Percentiles rank a stretch among this genome's conserved stretches.
Evolutionary conservation across 352 stramenopile species (phyloP).

Genomic region (Phytophthora boehmeriae): DNA sequence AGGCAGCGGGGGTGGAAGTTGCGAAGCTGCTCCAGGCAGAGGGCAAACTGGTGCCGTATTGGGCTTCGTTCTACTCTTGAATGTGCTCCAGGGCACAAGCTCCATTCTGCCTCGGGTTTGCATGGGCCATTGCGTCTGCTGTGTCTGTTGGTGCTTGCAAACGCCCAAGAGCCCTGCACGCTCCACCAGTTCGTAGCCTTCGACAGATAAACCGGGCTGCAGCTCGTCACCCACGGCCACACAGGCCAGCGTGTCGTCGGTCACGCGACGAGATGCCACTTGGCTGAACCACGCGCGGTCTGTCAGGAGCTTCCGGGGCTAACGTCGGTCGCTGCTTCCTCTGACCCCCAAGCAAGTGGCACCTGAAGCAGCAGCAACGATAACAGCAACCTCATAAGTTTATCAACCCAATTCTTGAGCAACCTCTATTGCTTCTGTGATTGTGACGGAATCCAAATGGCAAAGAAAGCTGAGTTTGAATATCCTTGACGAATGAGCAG

Average conservation of each 20-base stretch:
- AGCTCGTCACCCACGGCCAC: conserved; percentile 40
- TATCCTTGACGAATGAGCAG: conserved; percentile 29
- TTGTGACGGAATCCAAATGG: not conserved
- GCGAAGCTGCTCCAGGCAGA: conserved; percentile 22
- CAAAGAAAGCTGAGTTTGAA: not conserved
- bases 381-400: conserved; percentile 12
- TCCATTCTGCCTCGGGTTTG: conserved; percentile 27
- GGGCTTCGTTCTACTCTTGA: not conserved
- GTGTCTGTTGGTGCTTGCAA: conserved; percentile 50
- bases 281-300: conserved; percentile 60
- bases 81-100: conserved; percentile 24
- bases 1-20: conserved; percentile 22
- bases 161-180: conserved; percentile 65
- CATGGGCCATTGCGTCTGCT: conserved; percentile 31
- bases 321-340: conserved; percentile 17
- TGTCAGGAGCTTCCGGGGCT: conserved; percentile 39
- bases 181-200: conserved; percentile 79
- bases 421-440: conserved; percentile 1
- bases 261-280: conserved; percentile 33
- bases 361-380: conserved; percentile 15
- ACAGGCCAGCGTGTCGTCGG: conserved; percentile 28
- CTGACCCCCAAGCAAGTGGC: conserved; percentile 16
- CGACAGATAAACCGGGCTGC: conserved; percentile 44
- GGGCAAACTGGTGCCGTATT: conserved; percentile 21
- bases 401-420: no score